A percentile compares a stretch with the other conserved stretches of the same genome.
Evolutionary conservation across 2,329 filamentous ascomycete species (phyloP).

Genomic region (Drechslera avenae): DNA sequence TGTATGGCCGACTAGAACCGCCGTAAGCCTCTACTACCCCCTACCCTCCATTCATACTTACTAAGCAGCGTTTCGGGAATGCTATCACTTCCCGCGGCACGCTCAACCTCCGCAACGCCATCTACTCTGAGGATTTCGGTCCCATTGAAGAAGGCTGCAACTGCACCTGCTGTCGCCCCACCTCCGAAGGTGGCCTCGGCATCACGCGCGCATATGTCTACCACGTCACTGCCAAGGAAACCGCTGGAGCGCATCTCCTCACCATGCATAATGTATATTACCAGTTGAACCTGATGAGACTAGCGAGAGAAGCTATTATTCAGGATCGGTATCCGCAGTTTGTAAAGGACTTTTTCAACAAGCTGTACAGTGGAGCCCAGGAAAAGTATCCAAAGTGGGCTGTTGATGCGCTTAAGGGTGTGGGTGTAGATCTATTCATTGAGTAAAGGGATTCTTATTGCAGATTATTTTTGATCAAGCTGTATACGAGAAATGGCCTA

Average conservation of each 20-base stretch:
- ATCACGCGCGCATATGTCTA: slow-evolving; percentile 89
- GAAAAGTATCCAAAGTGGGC: slow-evolving; percentile 81
- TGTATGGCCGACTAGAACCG: slow-evolving; percentile 96
- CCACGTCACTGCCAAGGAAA: slow-evolving; percentile 93
- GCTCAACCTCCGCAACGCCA: slow-evolving; percentile 80
- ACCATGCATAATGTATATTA: slow-evolving; percentile 98
- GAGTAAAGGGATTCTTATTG: slow-evolving; percentile 9
- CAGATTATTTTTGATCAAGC: no score
- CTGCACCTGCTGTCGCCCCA: slow-evolving; percentile 75
- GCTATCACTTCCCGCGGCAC: slow-evolving; percentile 81
- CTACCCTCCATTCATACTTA: background rate
- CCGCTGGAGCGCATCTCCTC: slow-evolving; percentile 81
- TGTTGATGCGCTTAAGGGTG: slow-evolving; percentile 73
- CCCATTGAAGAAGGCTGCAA: slow-evolving; percentile 83
- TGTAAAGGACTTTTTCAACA: slow-evolving; percentile 75
- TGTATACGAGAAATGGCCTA: no score
- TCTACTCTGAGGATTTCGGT: slow-evolving; percentile 77
- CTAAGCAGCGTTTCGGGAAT: slow-evolving; percentile 76
- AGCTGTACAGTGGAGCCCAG: slow-evolving; percentile 68
- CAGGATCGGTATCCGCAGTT: slow-evolving; percentile 81
- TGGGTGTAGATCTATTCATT: slow-evolving; percentile 65
- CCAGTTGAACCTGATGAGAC: slow-evolving; percentile 80
- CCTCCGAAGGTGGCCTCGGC: slow-evolving; percentile 71
- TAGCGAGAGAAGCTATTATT: slow-evolving; percentile 76
- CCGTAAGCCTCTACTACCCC: slow-evolving; percentile 55